Evolutionary conservation across 306 rosid genomes (phyloP).

Genomic region (Dalbergia cochinchinensis): DNA sequence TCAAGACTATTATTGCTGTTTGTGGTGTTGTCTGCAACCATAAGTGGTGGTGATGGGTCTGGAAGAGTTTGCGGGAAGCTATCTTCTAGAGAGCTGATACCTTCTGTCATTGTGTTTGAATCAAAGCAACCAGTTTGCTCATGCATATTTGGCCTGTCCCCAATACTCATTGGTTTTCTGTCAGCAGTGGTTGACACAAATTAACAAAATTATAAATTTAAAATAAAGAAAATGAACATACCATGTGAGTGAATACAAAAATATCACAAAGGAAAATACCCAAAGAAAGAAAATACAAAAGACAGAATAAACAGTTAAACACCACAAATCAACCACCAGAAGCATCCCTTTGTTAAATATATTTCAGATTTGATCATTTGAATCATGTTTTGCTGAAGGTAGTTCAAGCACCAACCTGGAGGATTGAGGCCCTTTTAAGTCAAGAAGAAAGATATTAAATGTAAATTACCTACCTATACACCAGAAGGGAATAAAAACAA

Average conservation of each 20-base stretch:
- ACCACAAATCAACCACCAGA: slow-evolving; percentile 26
- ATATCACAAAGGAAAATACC: slow-evolving; percentile 35
- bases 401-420: slow-evolving; percentile 31
- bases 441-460: slow-evolving; percentile 37
- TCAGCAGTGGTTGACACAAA: slow-evolving; percentile 49
- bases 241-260: slow-evolving; percentile 49
- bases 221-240: slow-evolving; percentile 38
- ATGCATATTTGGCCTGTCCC: slow-evolving; percentile 55
- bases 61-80: slow-evolving; percentile 37
- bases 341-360: slow-evolving; percentile 29
- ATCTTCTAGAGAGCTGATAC: slow-evolving; percentile 33
- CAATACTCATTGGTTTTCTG: slow-evolving; percentile 41
- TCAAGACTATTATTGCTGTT: slow-evolving; percentile 48
- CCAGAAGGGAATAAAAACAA: slow-evolving; percentile 16
- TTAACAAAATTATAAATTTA: slow-evolving; percentile 38
- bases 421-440: slow-evolving; percentile 18
- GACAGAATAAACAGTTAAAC: slow-evolving; percentile 17
- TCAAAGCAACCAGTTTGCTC: slow-evolving; percentile 69
- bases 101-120: slow-evolving; percentile 62
- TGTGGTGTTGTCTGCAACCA: slow-evolving; percentile 33
- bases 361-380: slow-evolving; percentile 40
- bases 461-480: slow-evolving; percentile 32
- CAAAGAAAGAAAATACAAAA: not conserved
- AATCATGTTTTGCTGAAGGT: slow-evolving; percentile 46
- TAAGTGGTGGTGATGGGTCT: slow-evolving; percentile 40